Evolutionary conservation across 176 grass and related monocot genomes (phyloP).

Genomic region (Cocos nucifera): DNA sequence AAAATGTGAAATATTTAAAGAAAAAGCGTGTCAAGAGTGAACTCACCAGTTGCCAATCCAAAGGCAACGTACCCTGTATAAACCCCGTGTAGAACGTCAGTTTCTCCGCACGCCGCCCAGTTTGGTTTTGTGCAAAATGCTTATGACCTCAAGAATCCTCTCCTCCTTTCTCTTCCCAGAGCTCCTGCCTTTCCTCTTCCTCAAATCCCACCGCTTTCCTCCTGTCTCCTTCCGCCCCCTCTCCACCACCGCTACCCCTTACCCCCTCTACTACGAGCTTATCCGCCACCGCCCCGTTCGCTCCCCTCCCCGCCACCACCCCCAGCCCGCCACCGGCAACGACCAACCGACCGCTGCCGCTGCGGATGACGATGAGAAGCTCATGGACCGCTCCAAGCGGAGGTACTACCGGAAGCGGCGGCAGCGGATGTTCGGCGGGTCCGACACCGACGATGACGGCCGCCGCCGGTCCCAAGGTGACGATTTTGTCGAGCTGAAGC

Average conservation of each 20-base stretch:
- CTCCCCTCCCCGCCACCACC: slow-evolving; percentile 7
- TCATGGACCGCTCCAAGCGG: slow-evolving; percentile 46
- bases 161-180: slow-evolving; percentile 11
- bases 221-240: slow-evolving; percentile 28
- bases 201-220: neutral
- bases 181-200: neutral
- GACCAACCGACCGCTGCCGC: slow-evolving; percentile 1
- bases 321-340: slow-evolving; percentile 16
- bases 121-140: neutral
- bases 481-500: slow-evolving; percentile 63
- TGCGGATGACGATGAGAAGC: neutral
- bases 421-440: slow-evolving; percentile 18
- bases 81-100: too few species aligned
- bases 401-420: slow-evolving; percentile 44
- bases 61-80: too few species aligned
- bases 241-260: slow-evolving; percentile 63
- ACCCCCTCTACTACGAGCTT: slow-evolving; percentile 88
- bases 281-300: slow-evolving; percentile 50
- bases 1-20: too few species aligned
- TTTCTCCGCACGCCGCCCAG: too few species aligned
- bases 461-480: slow-evolving; percentile 3
- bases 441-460: slow-evolving; percentile 14
- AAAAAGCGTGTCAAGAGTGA: too few species aligned
- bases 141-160: slow-evolving; percentile 10
- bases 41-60: too few species aligned